phyloP scores from a whole-genome alignment of 495 filamentous ascomycete species.

The Penicillium egyptiacum region DNA sequence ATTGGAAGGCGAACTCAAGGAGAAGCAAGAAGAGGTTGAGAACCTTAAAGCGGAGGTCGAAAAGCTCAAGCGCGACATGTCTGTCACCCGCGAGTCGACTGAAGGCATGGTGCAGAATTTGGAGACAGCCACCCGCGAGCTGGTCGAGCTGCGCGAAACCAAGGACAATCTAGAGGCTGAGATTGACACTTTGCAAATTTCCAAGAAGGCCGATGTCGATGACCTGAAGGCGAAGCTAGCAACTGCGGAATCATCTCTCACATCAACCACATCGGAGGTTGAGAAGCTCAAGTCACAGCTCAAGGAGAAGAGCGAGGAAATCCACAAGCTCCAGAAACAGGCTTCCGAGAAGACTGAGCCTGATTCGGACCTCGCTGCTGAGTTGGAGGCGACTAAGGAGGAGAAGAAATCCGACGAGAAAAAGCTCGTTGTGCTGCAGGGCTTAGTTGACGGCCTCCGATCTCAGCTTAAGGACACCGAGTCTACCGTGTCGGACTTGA shows the following conservation, averaged over 20 bases:
- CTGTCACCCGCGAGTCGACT: slow-evolving; percentile 62
- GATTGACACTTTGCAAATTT: slow-evolving; percentile 40
- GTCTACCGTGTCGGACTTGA: slow-evolving; percentile 44
- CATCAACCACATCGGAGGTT: slow-evolving; percentile 47
- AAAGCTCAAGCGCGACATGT: slow-evolving; percentile 52
- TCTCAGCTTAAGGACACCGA: slow-evolving; percentile 52
- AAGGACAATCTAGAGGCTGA: slow-evolving; percentile 54
- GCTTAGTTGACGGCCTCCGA: slow-evolving; percentile 52
- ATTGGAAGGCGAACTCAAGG: slow-evolving; percentile 59
- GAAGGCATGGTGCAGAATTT: slow-evolving; percentile 62
- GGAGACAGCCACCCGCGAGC: slow-evolving; percentile 59
- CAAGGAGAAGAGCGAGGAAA: slow-evolving; percentile 54
- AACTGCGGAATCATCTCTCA: slow-evolving; percentile 44
- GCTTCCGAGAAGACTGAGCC: slow-evolving; percentile 44
- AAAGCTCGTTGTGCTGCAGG: slow-evolving; percentile 50
- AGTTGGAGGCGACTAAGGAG: slow-evolving; percentile 38
- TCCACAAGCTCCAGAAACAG: slow-evolving; percentile 48
- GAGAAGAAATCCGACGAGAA: slow-evolving; percentile 52
- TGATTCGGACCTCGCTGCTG: slow-evolving; percentile 30
- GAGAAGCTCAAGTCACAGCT: slow-evolving; percentile 56
- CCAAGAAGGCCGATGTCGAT: slow-evolving; percentile 40
- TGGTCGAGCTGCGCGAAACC: slow-evolving; percentile 56
- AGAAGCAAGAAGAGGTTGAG: slow-evolving; percentile 64
- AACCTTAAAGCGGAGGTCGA: slow-evolving; percentile 63
- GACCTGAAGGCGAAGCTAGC: slow-evolving; percentile 42